phyloP scores from a whole-genome alignment of 2,329 filamentous ascomycete species.

The Cadophora malorum region DNA sequence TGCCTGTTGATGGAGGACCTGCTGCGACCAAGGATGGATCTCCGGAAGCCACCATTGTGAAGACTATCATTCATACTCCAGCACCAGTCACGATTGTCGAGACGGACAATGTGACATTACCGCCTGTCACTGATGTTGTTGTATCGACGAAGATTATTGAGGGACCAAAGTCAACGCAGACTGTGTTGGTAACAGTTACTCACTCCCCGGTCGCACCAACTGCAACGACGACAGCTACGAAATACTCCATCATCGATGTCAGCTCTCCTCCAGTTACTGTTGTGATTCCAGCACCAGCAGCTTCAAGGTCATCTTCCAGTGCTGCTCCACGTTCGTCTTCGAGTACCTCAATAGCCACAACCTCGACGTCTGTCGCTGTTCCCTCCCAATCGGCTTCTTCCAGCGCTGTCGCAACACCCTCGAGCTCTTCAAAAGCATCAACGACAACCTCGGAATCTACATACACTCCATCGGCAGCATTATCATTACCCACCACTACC shows the following conservation, averaged over 20 bases:
- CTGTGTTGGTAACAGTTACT: conserved; percentile 39
- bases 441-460: not conserved
- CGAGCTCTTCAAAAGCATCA: conserved; percentile 1
- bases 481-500: conserved; percentile 3
- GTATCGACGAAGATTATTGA: conserved; percentile 38
- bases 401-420: conserved; percentile 9
- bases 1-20: conserved; percentile 46
- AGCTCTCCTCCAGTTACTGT: conserved; percentile 37
- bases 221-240: conserved; percentile 36
- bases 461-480: conserved; percentile 10
- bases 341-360: no score
- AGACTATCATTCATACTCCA: conserved; percentile 39
- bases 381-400: conserved; percentile 5
- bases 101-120: conserved; percentile 37
- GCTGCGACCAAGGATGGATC: conserved; percentile 28
- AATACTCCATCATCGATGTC: conserved; percentile 43
- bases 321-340: no score
- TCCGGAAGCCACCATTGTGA: conserved; percentile 30
- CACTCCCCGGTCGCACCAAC: conserved; percentile 29
- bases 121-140: conserved; percentile 34
- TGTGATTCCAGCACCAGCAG: conserved; percentile 26
- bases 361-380: not conserved
- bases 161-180: conserved; percentile 39
- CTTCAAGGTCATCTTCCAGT: conserved; percentile 19
- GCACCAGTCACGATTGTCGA: conserved; percentile 39